Percentiles rank a stretch among this genome's conserved stretches.
phyloP scores from a whole-genome alignment of 106 monocot genomes.

The Narthecium ossifragum region DNA sequence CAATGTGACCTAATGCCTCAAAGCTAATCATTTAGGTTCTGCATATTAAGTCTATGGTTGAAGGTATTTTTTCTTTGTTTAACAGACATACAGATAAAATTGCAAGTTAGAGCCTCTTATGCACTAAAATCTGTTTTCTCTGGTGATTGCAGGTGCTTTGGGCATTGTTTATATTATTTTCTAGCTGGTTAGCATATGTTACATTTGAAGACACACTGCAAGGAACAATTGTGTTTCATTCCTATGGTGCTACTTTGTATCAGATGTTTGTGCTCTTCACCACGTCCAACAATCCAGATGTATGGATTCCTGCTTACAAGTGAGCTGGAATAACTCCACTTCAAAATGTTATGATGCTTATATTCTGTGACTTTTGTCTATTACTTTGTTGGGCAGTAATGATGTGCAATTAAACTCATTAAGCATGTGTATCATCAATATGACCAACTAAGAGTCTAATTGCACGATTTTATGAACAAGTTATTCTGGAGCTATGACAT shows the following conservation, averaged over 20 bases:
- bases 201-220: constrained; percentile 94
- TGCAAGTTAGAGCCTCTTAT: neutral
- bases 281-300: constrained; percentile 98
- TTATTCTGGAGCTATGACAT: too few species aligned
- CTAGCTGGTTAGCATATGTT: constrained; percentile 96
- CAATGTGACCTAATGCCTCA: neutral
- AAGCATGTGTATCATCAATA: too few species aligned
- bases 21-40: neutral
- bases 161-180: constrained; percentile 75
- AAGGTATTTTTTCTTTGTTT: neutral
- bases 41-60: neutral
- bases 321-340: constrained; percentile 24
- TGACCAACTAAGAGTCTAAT: too few species aligned
- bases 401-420: too few species aligned
- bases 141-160: constrained; percentile 78
- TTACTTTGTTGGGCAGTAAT: too few species aligned
- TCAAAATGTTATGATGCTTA: neutral
- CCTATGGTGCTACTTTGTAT: constrained; percentile 82
- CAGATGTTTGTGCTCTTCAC: constrained; percentile 99
- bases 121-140: too few species aligned
- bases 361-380: too few species aligned
- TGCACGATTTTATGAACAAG: too few species aligned
- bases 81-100: neutral
- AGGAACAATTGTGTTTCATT: constrained; percentile 70
- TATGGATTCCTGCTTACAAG: constrained; percentile 99